Conservation (phyloP, 768 basidiomycete species). For the Auricularia cornea region DNA sequence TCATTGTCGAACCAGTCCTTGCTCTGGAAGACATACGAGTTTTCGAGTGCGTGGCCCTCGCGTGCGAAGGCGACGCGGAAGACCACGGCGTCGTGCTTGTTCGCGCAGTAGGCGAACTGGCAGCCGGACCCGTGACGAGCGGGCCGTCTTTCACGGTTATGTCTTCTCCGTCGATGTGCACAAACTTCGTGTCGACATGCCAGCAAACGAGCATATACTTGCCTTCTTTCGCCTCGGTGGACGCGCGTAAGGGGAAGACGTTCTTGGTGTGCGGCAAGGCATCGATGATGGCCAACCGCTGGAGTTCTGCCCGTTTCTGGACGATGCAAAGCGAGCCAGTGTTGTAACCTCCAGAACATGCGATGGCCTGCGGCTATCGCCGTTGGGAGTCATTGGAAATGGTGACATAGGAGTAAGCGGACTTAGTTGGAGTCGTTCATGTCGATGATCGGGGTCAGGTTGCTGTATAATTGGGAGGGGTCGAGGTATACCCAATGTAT, state of each 20-base stretch:
- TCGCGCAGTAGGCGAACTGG: constrained; percentile 82
- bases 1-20: constrained; percentile 73
- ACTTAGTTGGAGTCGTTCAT: constrained; percentile 65
- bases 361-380: constrained; percentile 65
- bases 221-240: constrained; percentile 1
- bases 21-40: constrained; percentile 71
- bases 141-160: constrained; percentile 17
- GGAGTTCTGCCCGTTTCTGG: constrained; percentile 74
- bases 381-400: neutral
- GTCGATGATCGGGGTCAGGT: constrained; percentile 80
- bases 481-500: no score
- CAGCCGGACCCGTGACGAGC: constrained; percentile 67
- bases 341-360: constrained; percentile 75
- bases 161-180: neutral
- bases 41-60: constrained; percentile 38
- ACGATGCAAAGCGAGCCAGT: constrained; percentile 71
- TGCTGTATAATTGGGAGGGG: constrained; percentile 57
- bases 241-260: constrained; percentile 50
- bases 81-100: constrained; percentile 70
- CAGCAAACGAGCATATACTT: constrained; percentile 54
- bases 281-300: constrained; percentile 49
- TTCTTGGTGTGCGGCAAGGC: constrained; percentile 49
- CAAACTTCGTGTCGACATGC: constrained; percentile 32
- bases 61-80: constrained; percentile 79
- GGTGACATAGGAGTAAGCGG: no score